phyloP scores from a whole-genome alignment of 306 rosid species.

The Mimosa bimucronata region DNA sequence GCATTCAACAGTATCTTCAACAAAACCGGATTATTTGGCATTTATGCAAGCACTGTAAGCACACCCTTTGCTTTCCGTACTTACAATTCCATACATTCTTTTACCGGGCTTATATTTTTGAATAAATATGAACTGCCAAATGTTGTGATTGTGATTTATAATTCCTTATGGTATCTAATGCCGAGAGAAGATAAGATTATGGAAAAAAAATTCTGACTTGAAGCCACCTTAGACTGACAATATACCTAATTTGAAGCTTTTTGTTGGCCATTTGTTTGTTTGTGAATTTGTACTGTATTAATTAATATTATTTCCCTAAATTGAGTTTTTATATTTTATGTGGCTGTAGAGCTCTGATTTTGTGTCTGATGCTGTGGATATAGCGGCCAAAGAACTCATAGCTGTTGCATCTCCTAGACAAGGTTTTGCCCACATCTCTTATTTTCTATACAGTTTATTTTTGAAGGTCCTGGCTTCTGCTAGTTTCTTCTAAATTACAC shows the following conservation, averaged over 20 bases:
- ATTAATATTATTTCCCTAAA: conserved; percentile 22
- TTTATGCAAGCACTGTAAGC: conserved; percentile 75
- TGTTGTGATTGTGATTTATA: neutral
- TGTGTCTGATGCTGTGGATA: conserved; percentile 65
- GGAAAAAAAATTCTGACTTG: neutral
- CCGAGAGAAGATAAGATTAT: neutral
- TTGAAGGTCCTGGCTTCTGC: neutral
- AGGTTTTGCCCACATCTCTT: conserved; percentile 52
- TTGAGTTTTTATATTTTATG: conserved; percentile 26
- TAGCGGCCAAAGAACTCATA: conserved; percentile 76
- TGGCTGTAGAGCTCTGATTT: conserved; percentile 68
- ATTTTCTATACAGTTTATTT: conserved; percentile 17
- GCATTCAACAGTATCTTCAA: conserved; percentile 92
- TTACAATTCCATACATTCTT: neutral
- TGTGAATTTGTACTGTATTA: neutral
- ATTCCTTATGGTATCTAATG: neutral
- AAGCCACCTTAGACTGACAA: neutral
- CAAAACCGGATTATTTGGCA: conserved; percentile 79
- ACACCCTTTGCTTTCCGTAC: neutral
- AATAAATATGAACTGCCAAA: neutral
- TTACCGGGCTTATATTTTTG: neutral
- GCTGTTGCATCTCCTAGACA: conserved; percentile 86
- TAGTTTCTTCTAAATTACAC: conserved; percentile 7
- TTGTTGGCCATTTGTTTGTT: neutral
- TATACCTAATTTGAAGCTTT: neutral